Base-by-base conservation (phyloP, 495 filamentous ascomycete species). In the Chaetomium tenue region DNA sequence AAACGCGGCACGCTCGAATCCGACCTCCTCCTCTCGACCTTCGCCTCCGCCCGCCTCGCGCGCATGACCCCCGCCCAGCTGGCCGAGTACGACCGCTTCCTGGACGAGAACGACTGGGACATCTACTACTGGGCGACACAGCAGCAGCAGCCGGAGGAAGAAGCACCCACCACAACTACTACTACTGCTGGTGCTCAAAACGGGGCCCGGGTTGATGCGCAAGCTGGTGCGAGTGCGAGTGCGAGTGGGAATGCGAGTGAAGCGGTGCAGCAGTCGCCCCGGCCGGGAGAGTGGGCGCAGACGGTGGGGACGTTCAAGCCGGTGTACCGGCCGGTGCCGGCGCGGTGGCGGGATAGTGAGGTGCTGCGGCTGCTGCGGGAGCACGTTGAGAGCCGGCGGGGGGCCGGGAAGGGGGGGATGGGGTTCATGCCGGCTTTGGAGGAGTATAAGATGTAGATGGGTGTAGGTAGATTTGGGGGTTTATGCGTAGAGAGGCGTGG, bases 91-190 rank as follows among this genome's bases (percentile, higher is more conserved):
- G 95, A 98, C 75, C 79, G 83, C 18, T 97, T 98, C 83, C 86
- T 98, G 53, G 94, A 98, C 79, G 94, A 98, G 76, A 98, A 98
- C 74, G 94, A 98, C 77, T 98, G 94, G 94, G 94, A 98, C 74
- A 98, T 98, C 64, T 98, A 98, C 81, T 98, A 98, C 83, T 98
- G 94, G 94, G 91, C 92, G 0, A 98, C 95, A n/a, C 95, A 98
- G 74, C 52, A 61, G 5, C 15, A 90, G 7, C 79, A 85, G 1
- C n/a, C n/a, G n/a, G n/a, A n/a, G n/a, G n/a, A n/a, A n/a, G n/a
- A n/a, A n/a, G n/a, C n/a, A n/a, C n/a, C n/a, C n/a, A n/a, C n/a
- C n/a, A n/a, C n/a, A n/a, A 72, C 79, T 0, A 83, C 72, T 20
- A 30, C 72, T 20, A 0, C 63, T 65, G 57, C 69, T 68, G 44